A percentile compares a stretch with the other conserved stretches of the same genome.
phyloP scores from a whole-genome alignment of 2,329 filamentous ascomycete species.

The Colletotrichum truncatum region DNA sequence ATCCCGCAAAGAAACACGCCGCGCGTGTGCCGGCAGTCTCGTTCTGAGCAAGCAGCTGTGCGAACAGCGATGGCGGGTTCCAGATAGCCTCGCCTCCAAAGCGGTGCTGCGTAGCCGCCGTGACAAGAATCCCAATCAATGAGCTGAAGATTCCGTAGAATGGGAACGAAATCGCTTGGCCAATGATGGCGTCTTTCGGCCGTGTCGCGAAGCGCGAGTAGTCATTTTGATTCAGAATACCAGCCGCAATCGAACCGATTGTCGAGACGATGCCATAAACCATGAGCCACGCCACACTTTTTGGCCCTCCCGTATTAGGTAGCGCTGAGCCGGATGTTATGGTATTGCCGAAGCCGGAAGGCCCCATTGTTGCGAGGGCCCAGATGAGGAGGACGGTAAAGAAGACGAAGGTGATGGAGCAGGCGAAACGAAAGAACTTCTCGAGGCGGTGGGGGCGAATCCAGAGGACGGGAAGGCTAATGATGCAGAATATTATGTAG shows the following conservation, averaged over 20 bases:
- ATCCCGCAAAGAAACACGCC: slow-evolving; percentile 47
- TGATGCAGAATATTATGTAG: slow-evolving; percentile 54
- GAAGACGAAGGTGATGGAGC: slow-evolving; percentile 49
- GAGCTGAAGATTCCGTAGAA: slow-evolving; percentile 46
- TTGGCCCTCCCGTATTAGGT: slow-evolving; percentile 38
- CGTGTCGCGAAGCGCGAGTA: slow-evolving; percentile 45
- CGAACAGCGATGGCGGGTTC: slow-evolving; percentile 48
- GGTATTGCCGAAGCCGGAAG: slow-evolving; percentile 47
- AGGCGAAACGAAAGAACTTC: slow-evolving; percentile 51
- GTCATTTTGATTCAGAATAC: slow-evolving; percentile 50
- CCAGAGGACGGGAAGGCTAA: slow-evolving; percentile 53
- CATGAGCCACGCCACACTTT: slow-evolving; percentile 46
- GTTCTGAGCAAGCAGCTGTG: slow-evolving; percentile 40
- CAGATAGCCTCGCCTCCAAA: slow-evolving; percentile 46
- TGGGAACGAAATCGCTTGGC: slow-evolving; percentile 45
- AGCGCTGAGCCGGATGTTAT: slow-evolving; percentile 33
- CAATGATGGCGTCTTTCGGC: slow-evolving; percentile 44
- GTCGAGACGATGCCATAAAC: slow-evolving; percentile 47
- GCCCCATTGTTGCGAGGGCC: slow-evolving; percentile 53
- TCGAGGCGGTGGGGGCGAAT: slow-evolving; percentile 54
- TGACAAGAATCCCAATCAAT: slow-evolving; percentile 50
- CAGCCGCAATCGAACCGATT: slow-evolving; percentile 47
- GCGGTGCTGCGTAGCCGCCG: slow-evolving; percentile 47
- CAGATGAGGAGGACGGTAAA: slow-evolving; percentile 53
- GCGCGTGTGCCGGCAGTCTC: slow-evolving; percentile 44